These are phyloP conservation scores for Melaleuca quinquenervia DNA, from an alignment of 345 rosid genomes.

Conservation along the genomic window DNA sequence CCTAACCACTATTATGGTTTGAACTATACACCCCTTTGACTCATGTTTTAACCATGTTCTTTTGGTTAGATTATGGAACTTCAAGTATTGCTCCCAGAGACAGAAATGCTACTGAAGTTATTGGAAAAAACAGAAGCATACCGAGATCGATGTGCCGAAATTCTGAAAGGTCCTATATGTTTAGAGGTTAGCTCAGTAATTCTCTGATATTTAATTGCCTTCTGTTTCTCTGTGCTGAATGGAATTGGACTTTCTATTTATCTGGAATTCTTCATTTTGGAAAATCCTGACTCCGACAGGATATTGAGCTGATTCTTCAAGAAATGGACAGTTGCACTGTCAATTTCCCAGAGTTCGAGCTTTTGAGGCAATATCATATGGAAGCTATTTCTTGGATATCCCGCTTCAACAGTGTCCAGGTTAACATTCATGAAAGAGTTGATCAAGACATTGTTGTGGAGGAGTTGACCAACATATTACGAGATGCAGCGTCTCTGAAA, in stretches of 20 bases:
- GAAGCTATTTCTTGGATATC: conserved; percentile 54
- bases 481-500: conserved; percentile 57
- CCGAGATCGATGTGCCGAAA: conserved; percentile 36
- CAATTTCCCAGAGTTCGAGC: conserved; percentile 56
- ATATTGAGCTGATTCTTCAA: conserved; percentile 44
- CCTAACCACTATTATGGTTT: not conserved
- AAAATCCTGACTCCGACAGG: conserved; percentile 23
- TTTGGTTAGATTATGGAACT: conserved; percentile 54
- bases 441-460: conserved; percentile 51
- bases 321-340: conserved; percentile 39
- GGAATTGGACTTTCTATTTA: not conserved
- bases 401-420: conserved; percentile 35
- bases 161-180: conserved; percentile 37
- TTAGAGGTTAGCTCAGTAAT: conserved; percentile 37
- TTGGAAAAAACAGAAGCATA: conserved; percentile 45
- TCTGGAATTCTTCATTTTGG: not conserved
- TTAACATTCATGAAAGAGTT: conserved; percentile 32
- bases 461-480: conserved; percentile 50
- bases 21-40: not conserved
- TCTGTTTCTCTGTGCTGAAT: not conserved
- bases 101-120: conserved; percentile 38
- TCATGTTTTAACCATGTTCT: not conserved
- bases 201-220: not conserved
- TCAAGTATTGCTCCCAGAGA: conserved; percentile 59
- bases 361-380: conserved; percentile 51